These are phyloP conservation scores for Candida lessepsii DNA, from an alignment of 805 yeast genomes.

Conservation along the genomic window DNA sequence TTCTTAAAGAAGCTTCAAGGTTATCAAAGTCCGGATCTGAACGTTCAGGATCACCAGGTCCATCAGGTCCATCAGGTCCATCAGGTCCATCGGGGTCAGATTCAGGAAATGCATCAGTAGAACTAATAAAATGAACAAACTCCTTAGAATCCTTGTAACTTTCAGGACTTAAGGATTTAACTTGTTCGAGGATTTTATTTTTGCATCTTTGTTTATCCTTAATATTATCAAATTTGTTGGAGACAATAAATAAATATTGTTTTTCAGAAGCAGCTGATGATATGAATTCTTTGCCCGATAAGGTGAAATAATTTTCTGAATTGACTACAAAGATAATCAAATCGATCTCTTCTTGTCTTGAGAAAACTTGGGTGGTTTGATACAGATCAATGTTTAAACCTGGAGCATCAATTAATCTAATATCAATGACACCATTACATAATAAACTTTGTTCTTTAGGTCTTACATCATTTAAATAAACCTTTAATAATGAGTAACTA, in stretches of 20 bases:
- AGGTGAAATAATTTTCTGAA: constrained; percentile 93
- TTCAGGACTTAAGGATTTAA: constrained; percentile 81
- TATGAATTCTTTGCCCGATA: constrained; percentile 92
- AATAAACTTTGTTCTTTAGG: constrained; percentile 66
- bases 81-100: constrained; percentile 33
- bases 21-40: constrained; percentile 63
- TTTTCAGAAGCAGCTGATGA: constrained; percentile 88
- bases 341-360: constrained; percentile 96
- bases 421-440: constrained; percentile 88
- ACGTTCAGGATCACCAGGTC: constrained; percentile 17
- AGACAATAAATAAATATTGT: constrained; percentile 88
- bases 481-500: constrained; percentile 66
- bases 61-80: constrained; percentile 23
- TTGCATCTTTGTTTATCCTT: constrained; percentile 78
- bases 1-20: constrained; percentile 79
- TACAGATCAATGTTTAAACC: constrained; percentile 91
- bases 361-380: constrained; percentile 91
- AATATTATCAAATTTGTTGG: constrained; percentile 87
- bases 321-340: constrained; percentile 93
- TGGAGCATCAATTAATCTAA: constrained; percentile 93
- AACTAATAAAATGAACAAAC: constrained; percentile 89
- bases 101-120: constrained; percentile 37
- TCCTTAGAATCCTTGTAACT: constrained; percentile 86
- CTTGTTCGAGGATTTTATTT: constrained; percentile 76
- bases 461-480: constrained; percentile 78